Evolutionary conservation across 2,329 filamentous ascomycete species (phyloP), one percentile per base, ranked within the genome.

Genomic region (Gnomoniopsis sp.): DNA sequence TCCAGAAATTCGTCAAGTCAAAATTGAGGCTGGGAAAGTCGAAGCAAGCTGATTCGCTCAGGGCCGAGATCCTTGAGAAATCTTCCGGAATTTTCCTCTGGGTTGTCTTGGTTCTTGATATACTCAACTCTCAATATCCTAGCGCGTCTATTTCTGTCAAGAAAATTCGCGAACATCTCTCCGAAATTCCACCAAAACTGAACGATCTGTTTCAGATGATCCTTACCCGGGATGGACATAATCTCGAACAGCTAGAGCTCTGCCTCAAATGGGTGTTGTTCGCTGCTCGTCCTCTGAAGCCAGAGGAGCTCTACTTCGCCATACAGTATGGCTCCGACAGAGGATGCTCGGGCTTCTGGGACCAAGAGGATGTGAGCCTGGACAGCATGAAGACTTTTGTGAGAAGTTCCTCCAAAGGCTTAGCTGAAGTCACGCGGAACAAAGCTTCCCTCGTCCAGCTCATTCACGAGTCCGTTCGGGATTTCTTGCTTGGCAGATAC

Each of bases 231-330:
- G 82, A 87, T 54, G n/a, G 55, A 0, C 43, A 71, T 0, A 73
- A 82, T 6, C 68, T 69, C 50, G 68, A 77, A 0, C 68, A 74
- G 0, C 62, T 85, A 0, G 55, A 74, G 0, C 61, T 81, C 0
- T 83, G 77, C 36, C 60, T 87, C 0, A 74, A 79, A 22, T 86
- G 79, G 79, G 70, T 87, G 0, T 69, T 87, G 0, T 85, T 76
- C 30, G 72, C 83, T 0, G 69, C 66, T 8, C 62, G 68, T 0
- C 78, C 82, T 0, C 58, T 86, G 0, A 69, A 49, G 0, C 75
- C 69, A 0, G 63, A 72, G 1, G 75, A 85, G 62, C 70, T 82
- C 0, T 82, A 80, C 52, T 64, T 60, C 53, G 65, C 61, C 74
- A 71, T 67, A 21, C 19, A 15, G 22, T 2, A 19, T n/a, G 8